Percentiles rank a stretch among this genome's conserved stretches.
Conservation (phyloP, 805 yeast species). For the Nakazawaea laoshanensis region DNA sequence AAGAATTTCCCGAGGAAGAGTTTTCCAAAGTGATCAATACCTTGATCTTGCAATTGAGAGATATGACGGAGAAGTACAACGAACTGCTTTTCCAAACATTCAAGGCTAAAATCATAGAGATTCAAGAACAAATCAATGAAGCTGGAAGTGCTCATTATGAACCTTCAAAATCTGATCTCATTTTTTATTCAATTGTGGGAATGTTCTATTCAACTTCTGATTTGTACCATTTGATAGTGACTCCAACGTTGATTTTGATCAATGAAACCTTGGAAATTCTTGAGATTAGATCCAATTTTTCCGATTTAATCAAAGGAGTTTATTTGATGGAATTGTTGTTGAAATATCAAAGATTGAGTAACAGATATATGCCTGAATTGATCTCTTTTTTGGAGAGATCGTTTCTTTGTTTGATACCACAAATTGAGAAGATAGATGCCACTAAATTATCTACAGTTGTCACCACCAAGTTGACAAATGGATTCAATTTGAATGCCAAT, state of each 20-base stretch:
- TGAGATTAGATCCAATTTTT: constrained; percentile 22
- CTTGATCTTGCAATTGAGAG: constrained; percentile 38
- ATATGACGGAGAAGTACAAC: constrained; percentile 57
- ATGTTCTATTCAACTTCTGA: constrained; percentile 87
- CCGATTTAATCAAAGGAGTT: constrained; percentile 46
- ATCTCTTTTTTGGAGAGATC: constrained; percentile 47
- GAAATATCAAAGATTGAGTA: constrained; percentile 71
- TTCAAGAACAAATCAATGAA: constrained; percentile 43
- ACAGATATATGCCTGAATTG: constrained; percentile 79
- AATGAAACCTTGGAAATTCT: constrained; percentile 58
- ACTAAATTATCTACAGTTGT: constrained; percentile 13
- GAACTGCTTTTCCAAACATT: constrained; percentile 53
- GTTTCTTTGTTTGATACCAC: constrained; percentile 33
- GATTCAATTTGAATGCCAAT: constrained; percentile 13
- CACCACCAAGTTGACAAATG: constrained; percentile 10
- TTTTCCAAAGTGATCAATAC: constrained; percentile 23
- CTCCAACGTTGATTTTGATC: constrained; percentile 72
- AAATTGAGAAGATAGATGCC: constrained; percentile 17
- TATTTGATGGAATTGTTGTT: constrained; percentile 57
- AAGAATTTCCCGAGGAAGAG: constrained; percentile 16
- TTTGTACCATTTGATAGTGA: constrained; percentile 84
- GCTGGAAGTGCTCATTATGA: constrained; percentile 17
- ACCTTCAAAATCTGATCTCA: constrained; percentile 46
- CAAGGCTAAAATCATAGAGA: constrained; percentile 45
- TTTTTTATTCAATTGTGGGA: constrained; percentile 68